Base-by-base conservation (phyloP, 768 basidiomycete species). In the Naganishia randhawae region DNA sequence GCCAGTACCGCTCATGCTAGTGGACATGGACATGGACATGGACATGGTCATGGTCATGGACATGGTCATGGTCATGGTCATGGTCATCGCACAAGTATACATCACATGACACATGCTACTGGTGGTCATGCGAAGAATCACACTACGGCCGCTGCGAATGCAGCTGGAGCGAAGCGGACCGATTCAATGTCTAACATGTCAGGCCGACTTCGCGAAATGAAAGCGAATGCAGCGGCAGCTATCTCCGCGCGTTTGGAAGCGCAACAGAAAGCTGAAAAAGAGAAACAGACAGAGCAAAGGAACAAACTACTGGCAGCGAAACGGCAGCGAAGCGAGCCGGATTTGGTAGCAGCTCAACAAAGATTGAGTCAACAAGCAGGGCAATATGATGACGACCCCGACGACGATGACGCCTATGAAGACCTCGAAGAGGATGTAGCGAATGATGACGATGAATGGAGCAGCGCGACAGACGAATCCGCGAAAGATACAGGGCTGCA, bases 181-280 rank as follows among this genome's bases (percentile, higher is more conserved):
- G 73, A 76, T n/a, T 79, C 78, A 8, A 67, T 77, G 29, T 75
- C 78, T 0, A 75, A 74, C 2, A 79, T 79, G 78, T 61, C 73
- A 39, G 78, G 78, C 2, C 70, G 71, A 51, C 78, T 73, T 50
- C 66, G 66, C 4, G 71, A 72, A 3, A 76, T 78, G 69, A 79
- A 79, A 63, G 71, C 76, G 11, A 71, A 72, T 55, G 77, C 75
- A 7, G 76, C 76, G 2, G 78, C 73, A 16, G 71, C 72, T 19
- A 65, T 79, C 27, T 25, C 31, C 13, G 69, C 69, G 22, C 69
- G 69, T 27, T 50, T 70, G 5, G 53, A 62, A 29, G 69, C 69
- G 25, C 69, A 70, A 27, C 70, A 73, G 39, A 62, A 63, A 50
- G 71, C 71, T 54, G 72, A 72, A 27, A 66, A 70, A 50, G 75